Evolutionary conservation across 1,284 basidiomycete genomes (phyloP), one percentile per base, ranked within the genome.

Genomic region (Puccinia polysora): DNA sequence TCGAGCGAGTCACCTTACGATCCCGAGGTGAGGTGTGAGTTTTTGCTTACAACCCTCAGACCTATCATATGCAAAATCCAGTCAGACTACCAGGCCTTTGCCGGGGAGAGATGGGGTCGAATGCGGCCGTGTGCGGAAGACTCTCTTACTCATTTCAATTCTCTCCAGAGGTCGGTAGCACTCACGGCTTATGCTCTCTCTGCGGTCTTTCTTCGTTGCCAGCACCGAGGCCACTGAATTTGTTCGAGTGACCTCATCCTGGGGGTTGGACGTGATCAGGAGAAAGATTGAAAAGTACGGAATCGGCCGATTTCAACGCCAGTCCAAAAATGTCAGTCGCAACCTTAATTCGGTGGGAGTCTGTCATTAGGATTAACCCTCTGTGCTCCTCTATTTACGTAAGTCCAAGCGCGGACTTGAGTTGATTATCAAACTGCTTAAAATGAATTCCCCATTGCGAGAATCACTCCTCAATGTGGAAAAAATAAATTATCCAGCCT

Each of bases 11-110:
- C 36, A 25, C 43, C 14, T 14, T 71, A 40, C 59, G 36, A 40
- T 32, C 69, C 36, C 59, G 36, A 70, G 67, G 67, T 70, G 67
- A 70, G 67, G 67, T 70, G 67, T 70, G 67, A 70, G 67, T 70
- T n/a, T 52, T 30, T 60, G 32, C 30, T 32, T n/a, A 36, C 18
- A 52, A 18, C 49, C 45, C 15, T 40, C 6, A 18, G 34, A 15
- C 15, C 40, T 45, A 45, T n/a, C 15, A 50, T 52, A 20, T 32
- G 40, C 55, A 34, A 47, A 28, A 18, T 23, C 30, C 30, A 25
- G 25, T 40, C 34, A 34, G n/a, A 25, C 8, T 43, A 23, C 25
- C 43, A 30, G 32, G 7, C 20, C 14, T 28, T 6, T 59, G 18
- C 38, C 10, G 15, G 5, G 15, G 38, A 34, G 15, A 40, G 49